These are phyloP conservation scores for Termitomyces sp. DNA, from an alignment of 768 basidiomycete genomes.

Conservation along the genomic window DNA sequence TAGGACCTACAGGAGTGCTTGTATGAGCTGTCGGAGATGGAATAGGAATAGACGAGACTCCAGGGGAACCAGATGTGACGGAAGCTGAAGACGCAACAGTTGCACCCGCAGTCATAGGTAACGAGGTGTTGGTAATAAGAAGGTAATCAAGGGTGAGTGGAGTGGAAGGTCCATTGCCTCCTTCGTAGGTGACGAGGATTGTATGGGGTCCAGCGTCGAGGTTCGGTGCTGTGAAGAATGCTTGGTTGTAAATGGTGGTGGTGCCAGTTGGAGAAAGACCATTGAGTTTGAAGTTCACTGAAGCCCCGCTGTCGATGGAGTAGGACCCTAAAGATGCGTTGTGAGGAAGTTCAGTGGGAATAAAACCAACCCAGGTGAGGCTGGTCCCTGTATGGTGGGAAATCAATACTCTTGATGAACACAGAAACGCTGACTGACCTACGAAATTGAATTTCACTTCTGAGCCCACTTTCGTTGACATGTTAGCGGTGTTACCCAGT, in stretches of 20 bases:
- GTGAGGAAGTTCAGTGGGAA: slow-evolving; percentile 1
- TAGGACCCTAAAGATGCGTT: not conserved
- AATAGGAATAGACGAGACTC: not conserved
- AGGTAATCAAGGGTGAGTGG: slow-evolving; percentile 10
- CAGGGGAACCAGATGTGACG: not conserved
- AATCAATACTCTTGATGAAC: not conserved
- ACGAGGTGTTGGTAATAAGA: not conserved
- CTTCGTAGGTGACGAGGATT: slow-evolving; percentile 4
- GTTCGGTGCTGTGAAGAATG: not conserved
- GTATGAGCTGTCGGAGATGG: not conserved
- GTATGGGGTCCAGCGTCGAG: slow-evolving; percentile 4
- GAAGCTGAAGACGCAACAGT: not conserved
- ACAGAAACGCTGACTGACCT: not conserved
- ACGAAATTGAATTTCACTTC: slow-evolving; percentile 3
- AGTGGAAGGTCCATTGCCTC: not conserved
- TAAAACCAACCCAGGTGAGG: slow-evolving; percentile 7
- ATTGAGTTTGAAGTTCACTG: not conserved
- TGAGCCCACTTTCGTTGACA: slow-evolving; percentile 3
- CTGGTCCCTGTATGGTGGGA: slow-evolving; percentile 1
- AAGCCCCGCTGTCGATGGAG: not conserved
- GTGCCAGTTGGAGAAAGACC: not conserved
- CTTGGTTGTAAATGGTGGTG: slow-evolving; percentile 1
- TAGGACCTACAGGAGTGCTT: slow-evolving; percentile 6
- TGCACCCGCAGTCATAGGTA: not conserved
- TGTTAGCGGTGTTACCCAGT: slow-evolving; percentile 3